Conservation (phyloP, 2,329 filamentous ascomycete genomes). For the Phaeophleospora eucalypticola region DNA sequence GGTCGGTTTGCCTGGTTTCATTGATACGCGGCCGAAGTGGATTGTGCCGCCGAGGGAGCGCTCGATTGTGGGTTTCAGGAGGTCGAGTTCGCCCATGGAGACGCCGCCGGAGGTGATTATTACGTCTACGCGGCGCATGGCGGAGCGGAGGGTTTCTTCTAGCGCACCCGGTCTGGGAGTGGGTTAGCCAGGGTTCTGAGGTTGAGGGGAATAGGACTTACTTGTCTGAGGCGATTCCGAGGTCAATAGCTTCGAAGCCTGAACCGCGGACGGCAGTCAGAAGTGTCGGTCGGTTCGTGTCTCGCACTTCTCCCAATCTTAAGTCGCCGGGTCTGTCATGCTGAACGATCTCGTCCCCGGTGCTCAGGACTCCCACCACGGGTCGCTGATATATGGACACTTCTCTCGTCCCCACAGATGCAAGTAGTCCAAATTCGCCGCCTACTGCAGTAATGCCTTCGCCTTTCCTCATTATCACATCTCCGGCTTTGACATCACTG, state of each 20-base stretch:
- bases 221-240: conserved; percentile 78
- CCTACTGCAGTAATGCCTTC: conserved; percentile 81
- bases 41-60: conserved; percentile 84
- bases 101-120: conserved; percentile 92
- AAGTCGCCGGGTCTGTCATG: conserved; percentile 62
- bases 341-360: conserved; percentile 87
- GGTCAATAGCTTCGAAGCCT: conserved; percentile 75
- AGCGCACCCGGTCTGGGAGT: conserved; percentile 58
- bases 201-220: no score
- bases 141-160: conserved; percentile 71
- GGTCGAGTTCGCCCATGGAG: conserved; percentile 95
- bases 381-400: conserved; percentile 73
- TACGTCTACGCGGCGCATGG: conserved; percentile 70
- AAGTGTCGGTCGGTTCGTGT: conserved; percentile 87
- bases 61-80: conserved; percentile 94
- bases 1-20: conserved; percentile 98
- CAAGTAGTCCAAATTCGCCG: conserved; percentile 85
- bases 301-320: conserved; percentile 77
- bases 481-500: conserved; percentile 71
- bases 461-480: conserved; percentile 68
- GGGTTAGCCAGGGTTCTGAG: conserved; percentile 6
- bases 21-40: conserved; percentile 90
- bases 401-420: conserved; percentile 71
- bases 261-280: conserved; percentile 70
- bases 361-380: conserved; percentile 81